These are phyloP conservation scores for Candida succiphila DNA, from an alignment of 805 yeast species.

Conservation along the genomic window DNA sequence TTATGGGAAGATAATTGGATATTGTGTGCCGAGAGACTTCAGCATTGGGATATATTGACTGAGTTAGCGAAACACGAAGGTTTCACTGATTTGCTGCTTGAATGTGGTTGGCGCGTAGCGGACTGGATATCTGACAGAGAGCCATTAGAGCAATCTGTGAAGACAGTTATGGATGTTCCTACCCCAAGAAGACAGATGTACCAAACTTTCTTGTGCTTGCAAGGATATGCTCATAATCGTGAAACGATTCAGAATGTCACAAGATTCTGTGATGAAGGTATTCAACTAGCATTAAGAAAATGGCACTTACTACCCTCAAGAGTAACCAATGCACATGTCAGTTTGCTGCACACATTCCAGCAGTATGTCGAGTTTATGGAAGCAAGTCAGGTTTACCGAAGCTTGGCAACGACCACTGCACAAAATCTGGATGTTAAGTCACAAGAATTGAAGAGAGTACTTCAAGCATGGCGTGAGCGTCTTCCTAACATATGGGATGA, in stretches of 20 bases:
- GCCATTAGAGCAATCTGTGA: slow-evolving; percentile 87
- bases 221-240: slow-evolving; percentile 86
- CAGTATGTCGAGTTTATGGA: slow-evolving; percentile 97
- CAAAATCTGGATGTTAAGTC: slow-evolving; percentile 87
- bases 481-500: slow-evolving; percentile 97
- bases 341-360: slow-evolving; percentile 88
- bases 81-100: slow-evolving; percentile 87
- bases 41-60: slow-evolving; percentile 96
- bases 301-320: slow-evolving; percentile 86
- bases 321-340: slow-evolving; percentile 75
- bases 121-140: slow-evolving; percentile 96
- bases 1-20: slow-evolving; percentile 99
- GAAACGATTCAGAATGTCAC: slow-evolving; percentile 81
- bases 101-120: slow-evolving; percentile 99
- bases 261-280: slow-evolving; percentile 89
- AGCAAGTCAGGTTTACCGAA: slow-evolving; percentile 88
- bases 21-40: slow-evolving; percentile 89
- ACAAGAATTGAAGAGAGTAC: slow-evolving; percentile 86
- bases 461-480: slow-evolving; percentile 97
- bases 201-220: slow-evolving; percentile 87
- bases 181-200: slow-evolving; percentile 95
- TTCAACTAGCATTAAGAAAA: slow-evolving; percentile 80
- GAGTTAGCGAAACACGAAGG: slow-evolving; percentile 98
- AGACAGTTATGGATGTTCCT: slow-evolving; percentile 96
- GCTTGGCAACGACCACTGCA: slow-evolving; percentile 81